Conservation (phyloP, 2,329 filamentous ascomycete species). For the Penicillium sp. region DNA sequence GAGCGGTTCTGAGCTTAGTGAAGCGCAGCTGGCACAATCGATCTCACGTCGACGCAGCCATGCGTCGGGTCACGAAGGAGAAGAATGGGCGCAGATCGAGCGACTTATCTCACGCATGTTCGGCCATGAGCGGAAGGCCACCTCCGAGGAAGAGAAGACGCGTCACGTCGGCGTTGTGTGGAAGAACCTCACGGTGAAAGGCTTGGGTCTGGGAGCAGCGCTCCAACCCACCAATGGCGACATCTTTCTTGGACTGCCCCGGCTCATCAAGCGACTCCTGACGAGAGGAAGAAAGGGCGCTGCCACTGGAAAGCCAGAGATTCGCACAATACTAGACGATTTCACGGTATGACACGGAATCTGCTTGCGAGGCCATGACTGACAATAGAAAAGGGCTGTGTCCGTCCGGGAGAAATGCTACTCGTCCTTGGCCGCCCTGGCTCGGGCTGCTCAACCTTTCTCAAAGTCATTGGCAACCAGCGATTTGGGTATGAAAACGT, state of each 20-base stretch:
- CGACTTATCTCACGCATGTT: slow-evolving; percentile 69
- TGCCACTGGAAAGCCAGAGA: slow-evolving; percentile 44
- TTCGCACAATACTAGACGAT: slow-evolving; percentile 65
- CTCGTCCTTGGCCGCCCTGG: slow-evolving; percentile 43
- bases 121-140: slow-evolving; percentile 59
- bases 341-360: slow-evolving; percentile 46
- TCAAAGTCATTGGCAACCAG: slow-evolving; percentile 76
- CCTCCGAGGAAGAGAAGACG: slow-evolving; percentile 68
- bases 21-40: slow-evolving; percentile 20
- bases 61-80: slow-evolving; percentile 24
- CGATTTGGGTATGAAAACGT: slow-evolving; percentile 60
- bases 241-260: slow-evolving; percentile 51
- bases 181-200: slow-evolving; percentile 67
- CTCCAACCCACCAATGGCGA: slow-evolving; percentile 58
- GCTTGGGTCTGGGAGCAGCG: slow-evolving; percentile 64
- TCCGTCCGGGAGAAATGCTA: slow-evolving; percentile 42
- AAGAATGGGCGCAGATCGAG: slow-evolving; percentile 34
- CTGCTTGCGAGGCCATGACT: not conserved
- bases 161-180: slow-evolving; percentile 68
- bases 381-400: slow-evolving; percentile 34
- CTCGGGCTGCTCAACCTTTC: slow-evolving; percentile 69
- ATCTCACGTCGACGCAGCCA: slow-evolving; percentile 28
- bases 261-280: slow-evolving; percentile 48
- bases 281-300: slow-evolving; percentile 31
- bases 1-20: slow-evolving; percentile 5